Conservation (phyloP, 2,329 filamentous ascomycete genomes). For the Penicillium sp. region DNA sequence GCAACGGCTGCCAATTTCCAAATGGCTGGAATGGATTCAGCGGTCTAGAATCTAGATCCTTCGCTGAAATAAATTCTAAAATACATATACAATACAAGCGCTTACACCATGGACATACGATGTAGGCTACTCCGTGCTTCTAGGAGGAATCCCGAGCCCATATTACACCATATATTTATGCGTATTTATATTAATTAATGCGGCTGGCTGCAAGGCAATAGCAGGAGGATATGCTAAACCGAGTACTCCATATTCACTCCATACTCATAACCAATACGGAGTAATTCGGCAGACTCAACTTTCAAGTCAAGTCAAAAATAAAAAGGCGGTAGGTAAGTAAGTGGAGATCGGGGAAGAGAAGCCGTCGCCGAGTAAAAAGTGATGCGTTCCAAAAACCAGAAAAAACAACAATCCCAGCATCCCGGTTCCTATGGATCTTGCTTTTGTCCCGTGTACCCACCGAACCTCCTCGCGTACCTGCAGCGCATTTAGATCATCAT, state of each 20-base stretch:
- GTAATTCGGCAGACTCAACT: background rate
- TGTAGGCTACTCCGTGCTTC: background rate
- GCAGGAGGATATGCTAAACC: too few species aligned
- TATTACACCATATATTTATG: background rate
- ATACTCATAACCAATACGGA: too few species aligned
- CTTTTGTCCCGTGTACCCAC: background rate
- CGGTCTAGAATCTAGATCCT: background rate
- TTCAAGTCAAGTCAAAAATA: background rate
- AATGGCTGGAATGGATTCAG: too few species aligned
- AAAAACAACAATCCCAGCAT: constrained; percentile 3
- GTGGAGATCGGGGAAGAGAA: constrained; percentile 7
- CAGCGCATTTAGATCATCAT: too few species aligned
- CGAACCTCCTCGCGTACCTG: constrained; percentile 5
- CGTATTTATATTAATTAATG: background rate
- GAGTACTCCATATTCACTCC: too few species aligned
- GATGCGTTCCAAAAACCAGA: background rate
- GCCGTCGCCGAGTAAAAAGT: background rate
- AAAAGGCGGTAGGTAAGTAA: background rate
- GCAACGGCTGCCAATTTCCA: background rate
- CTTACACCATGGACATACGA: background rate
- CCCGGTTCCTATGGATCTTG: constrained; percentile 9
- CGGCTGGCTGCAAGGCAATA: background rate
- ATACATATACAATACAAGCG: background rate
- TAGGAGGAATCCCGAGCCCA: background rate
- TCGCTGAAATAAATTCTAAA: background rate